A percentile compares a stretch with the other conserved stretches of the same genome.
These are phyloP conservation scores for Suillus subaureus DNA, from an alignment of 768 basidiomycete species.

Conservation along the genomic window DNA sequence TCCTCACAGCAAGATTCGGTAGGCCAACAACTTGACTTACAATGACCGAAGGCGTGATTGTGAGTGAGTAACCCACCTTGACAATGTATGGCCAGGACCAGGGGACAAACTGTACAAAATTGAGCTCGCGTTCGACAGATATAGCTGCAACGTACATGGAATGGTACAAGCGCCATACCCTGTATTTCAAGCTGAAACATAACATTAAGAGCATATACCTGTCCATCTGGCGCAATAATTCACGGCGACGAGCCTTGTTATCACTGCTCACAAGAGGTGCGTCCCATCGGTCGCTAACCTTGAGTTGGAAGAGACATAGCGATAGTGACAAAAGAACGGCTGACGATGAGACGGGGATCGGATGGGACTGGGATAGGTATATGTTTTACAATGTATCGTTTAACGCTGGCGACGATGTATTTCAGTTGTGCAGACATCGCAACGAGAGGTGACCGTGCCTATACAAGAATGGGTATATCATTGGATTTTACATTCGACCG, in stretches of 20 bases:
- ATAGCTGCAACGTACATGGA: too few species aligned
- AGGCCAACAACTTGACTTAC: background rate
- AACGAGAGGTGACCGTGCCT: conserved; percentile 70
- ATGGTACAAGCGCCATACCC: too few species aligned
- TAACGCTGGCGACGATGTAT: too few species aligned
- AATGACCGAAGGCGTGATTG: background rate
- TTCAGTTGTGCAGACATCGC: too few species aligned
- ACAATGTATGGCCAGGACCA: too few species aligned
- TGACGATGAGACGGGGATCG: background rate
- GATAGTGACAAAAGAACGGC: background rate
- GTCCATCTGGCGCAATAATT: background rate
- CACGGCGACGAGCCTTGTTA: background rate
- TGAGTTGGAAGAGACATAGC: background rate
- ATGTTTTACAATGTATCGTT: background rate
- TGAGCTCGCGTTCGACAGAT: too few species aligned
- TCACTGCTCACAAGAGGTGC: background rate
- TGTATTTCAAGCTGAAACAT: too few species aligned
- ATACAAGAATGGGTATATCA: background rate
- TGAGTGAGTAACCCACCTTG: background rate
- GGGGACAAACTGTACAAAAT: too few species aligned
- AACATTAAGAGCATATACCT: background rate
- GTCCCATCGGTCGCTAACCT: background rate
- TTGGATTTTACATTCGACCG: background rate
- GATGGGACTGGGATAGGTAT: background rate
- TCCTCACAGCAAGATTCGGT: background rate